Percentiles rank a stretch among this genome's conserved stretches.
These are phyloP conservation scores for Tylopilus sp. DNA, from an alignment of 768 basidiomycete species.

Conservation along the genomic window DNA sequence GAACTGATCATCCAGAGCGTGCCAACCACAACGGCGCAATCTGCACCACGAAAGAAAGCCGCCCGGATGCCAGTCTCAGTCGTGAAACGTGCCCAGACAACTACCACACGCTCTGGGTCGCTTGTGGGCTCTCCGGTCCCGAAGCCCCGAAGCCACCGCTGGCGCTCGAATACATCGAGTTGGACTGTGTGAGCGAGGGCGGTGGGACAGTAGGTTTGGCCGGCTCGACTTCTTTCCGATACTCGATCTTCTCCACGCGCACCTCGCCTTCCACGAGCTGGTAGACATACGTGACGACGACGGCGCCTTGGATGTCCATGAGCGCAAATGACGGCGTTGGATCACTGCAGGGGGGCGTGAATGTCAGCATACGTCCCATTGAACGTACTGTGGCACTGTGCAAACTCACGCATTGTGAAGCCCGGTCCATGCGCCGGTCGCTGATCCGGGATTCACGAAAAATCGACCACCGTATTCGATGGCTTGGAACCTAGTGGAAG, in stretches of 20 bases:
- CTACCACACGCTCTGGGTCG: conserved; percentile 29
- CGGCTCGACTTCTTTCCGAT: conserved; percentile 57
- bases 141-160: conserved; percentile 17
- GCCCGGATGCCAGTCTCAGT: neutral
- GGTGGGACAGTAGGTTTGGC: conserved; percentile 27
- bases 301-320: conserved; percentile 96
- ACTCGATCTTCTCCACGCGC: conserved; percentile 88
- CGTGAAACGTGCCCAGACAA: neutral
- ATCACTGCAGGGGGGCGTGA: conserved; percentile 53
- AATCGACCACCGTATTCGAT: conserved; percentile 88
- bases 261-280: conserved; percentile 93
- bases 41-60: neutral
- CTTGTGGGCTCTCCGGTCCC: conserved; percentile 25
- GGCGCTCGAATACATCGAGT: conserved; percentile 30
- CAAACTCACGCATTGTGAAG: conserved; percentile 12
- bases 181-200: conserved; percentile 28
- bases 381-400: too few species aligned
- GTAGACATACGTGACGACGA: conserved; percentile 96
- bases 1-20: neutral
- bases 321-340: conserved; percentile 92
- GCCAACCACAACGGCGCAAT: neutral
- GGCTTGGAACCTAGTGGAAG: conserved; percentile 74
- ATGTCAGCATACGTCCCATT: neutral
- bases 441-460: conserved; percentile 94
- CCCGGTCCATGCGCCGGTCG: conserved; percentile 93